Base-by-base conservation (phyloP, 2,329 filamentous ascomycete species). In the Ceratocystis papillata region DNA sequence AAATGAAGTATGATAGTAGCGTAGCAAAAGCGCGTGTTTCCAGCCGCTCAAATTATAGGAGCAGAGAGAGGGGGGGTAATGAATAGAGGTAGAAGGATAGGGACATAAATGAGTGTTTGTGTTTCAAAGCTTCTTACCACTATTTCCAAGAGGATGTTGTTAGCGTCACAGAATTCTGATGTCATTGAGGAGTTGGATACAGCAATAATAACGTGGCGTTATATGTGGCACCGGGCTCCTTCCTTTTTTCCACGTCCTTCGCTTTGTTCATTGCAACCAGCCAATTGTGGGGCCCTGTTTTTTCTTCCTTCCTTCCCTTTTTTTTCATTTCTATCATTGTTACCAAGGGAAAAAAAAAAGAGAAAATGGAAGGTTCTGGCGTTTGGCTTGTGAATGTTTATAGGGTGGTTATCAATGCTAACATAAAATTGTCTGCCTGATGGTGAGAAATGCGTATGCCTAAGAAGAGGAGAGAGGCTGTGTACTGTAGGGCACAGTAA, bases 281-380 rank as follows among this genome's bases (percentile, higher is more conserved):
- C 37, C 37, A 50, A 50, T 20, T n/a, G 45, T 50, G n/a, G 17
- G 48, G 48, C 7, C 20, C 30, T 22, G 20, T 48, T 66, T 41
- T 50, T 37, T 62, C 45, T 22, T 62, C n/a, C 37, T 30, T 62
- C 60, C 53, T 30, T 66, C 28, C 55, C 37, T 30, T 62, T 50
- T 30, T 20, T 66, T 44, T 8, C 30, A 44, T 20, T 7, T 28
- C 45, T 10, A 33, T 61, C 41, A 28, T 41, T 17, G 48, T 59
- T 22, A 55, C 28, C 12, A 55, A 28, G 17, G 59, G 6, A 33
- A 37, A 33, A 33, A 37, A 33, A 61, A 61, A 48, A 22, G n/a
- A 48, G 46, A 17, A 48, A 50, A 57, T 57, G 30, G 25, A 57
- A 57, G 53, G 22, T 57, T 57, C 53, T 57, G 25, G 48, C n/a